phyloP scores from a whole-genome alignment of 1,284 basidiomycete genomes.

The Golubevia sp. region DNA sequence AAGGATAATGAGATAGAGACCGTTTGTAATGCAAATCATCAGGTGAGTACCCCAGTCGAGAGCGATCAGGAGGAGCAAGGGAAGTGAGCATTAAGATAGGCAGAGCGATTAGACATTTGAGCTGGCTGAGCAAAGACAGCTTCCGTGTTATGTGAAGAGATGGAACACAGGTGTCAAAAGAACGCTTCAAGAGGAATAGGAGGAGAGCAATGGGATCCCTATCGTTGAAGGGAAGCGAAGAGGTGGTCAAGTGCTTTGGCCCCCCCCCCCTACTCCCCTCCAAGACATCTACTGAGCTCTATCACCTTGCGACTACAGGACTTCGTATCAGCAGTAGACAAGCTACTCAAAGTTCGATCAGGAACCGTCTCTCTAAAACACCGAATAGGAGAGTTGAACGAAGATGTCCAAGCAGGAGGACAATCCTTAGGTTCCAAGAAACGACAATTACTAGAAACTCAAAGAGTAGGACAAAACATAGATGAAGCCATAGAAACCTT shows the following conservation, averaged over 20 bases:
- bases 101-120: too few relatives aligned
- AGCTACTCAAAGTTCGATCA: constrained; percentile 87
- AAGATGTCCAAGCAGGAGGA: constrained; percentile 64
- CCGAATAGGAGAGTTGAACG: constrained; percentile 68
- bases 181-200: too few relatives aligned
- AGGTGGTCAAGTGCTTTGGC: too few relatives aligned
- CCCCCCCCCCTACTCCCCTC: not conserved
- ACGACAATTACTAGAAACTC: constrained; percentile 71
- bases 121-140: too few relatives aligned
- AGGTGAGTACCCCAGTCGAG: constrained; percentile 62
- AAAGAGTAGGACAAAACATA: constrained; percentile 87
- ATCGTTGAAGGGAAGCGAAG: too few relatives aligned
- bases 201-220: too few relatives aligned
- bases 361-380: constrained; percentile 67
- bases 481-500: constrained; percentile 95
- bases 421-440: constrained; percentile 44
- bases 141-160: too few relatives aligned
- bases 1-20: constrained; percentile 95
- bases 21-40: constrained; percentile 93
- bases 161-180: too few relatives aligned
- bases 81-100: too few relatives aligned
- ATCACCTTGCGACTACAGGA: constrained; percentile 65
- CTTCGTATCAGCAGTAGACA: constrained; percentile 93
- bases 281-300: not conserved
- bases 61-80: not conserved